phyloP scores from a whole-genome alignment of 148 eudicot species.

The Cornus florida region DNA sequence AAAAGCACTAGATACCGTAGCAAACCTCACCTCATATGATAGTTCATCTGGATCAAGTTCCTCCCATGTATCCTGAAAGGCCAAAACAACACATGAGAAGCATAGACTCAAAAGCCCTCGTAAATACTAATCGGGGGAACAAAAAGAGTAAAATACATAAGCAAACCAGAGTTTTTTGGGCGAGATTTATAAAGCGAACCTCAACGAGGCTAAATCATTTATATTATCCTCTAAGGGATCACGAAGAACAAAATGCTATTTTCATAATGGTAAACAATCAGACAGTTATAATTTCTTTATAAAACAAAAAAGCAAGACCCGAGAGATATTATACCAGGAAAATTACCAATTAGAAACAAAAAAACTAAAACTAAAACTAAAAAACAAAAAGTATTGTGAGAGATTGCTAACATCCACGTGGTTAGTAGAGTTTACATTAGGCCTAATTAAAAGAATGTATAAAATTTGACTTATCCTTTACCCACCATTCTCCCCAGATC shows the following conservation, averaged over 20 bases:
- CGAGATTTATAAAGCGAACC: neutral
- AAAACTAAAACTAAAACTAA: too few relatives aligned
- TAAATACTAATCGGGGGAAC: neutral
- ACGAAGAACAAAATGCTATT: too few relatives aligned
- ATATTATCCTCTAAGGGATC: neutral
- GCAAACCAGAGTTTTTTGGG: neutral
- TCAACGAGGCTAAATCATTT: neutral
- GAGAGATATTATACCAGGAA: neutral
- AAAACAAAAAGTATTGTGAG: neutral
- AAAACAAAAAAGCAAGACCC: neutral
- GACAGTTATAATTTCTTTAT: neutral
- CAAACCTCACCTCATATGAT: conserved; percentile 77
- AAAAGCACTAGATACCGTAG: conserved; percentile 11
- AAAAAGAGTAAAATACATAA: neutral
- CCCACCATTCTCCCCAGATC: too few relatives aligned
- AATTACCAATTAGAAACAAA: neutral
- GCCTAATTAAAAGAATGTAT: neutral
- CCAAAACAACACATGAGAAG: conserved; percentile 6
- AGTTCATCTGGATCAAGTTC: conserved; percentile 97
- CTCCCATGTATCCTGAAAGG: conserved; percentile 85
- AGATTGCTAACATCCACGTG: neutral
- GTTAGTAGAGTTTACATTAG: neutral
- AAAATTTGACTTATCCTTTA: neutral
- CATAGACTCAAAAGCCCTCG: neutral
- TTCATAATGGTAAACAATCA: neutral